Conservation (phyloP, 1,284 basidiomycete genomes). For the Crepidotus sp. region DNA sequence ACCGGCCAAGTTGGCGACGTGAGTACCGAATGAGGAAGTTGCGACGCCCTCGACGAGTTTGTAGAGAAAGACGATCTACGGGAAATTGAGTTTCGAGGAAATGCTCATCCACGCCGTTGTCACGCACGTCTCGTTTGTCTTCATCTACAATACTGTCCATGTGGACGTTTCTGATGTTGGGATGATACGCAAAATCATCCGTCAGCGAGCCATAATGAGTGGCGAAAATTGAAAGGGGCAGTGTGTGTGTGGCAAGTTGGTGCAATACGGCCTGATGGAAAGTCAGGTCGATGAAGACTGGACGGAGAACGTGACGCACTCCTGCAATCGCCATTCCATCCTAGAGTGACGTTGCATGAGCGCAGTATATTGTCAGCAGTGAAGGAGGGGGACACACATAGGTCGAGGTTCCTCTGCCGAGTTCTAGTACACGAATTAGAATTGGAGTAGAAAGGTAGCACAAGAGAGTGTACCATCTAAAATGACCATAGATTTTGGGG, state of each 20-base stretch:
- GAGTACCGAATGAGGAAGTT: constrained; percentile 86
- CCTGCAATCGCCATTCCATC: constrained; percentile 96
- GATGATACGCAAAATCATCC: constrained; percentile 83
- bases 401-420: constrained; percentile 82
- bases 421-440: constrained; percentile 41
- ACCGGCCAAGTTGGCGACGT: constrained; percentile 79
- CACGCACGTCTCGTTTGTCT: constrained; percentile 70
- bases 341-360: constrained; percentile 26
- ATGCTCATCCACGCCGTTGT: background rate
- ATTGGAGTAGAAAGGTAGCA: background rate
- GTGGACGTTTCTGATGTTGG: constrained; percentile 88
- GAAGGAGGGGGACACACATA: constrained; percentile 45
- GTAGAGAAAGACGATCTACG: constrained; percentile 83
- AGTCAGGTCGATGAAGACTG: constrained; percentile 11
- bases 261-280: constrained; percentile 73
- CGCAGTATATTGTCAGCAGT: background rate
- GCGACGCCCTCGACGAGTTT: constrained; percentile 87
- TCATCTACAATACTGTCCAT: constrained; percentile 93
- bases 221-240: constrained; percentile 79
- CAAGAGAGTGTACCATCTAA: constrained; percentile 61
- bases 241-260: constrained; percentile 82
- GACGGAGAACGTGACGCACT: constrained; percentile 31
- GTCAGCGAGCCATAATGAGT: constrained; percentile 85
- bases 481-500: constrained; percentile 86
- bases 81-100: constrained; percentile 3